Conservation (phyloP, 148 eudicot genomes). For the Amaranthus cruentus region DNA sequence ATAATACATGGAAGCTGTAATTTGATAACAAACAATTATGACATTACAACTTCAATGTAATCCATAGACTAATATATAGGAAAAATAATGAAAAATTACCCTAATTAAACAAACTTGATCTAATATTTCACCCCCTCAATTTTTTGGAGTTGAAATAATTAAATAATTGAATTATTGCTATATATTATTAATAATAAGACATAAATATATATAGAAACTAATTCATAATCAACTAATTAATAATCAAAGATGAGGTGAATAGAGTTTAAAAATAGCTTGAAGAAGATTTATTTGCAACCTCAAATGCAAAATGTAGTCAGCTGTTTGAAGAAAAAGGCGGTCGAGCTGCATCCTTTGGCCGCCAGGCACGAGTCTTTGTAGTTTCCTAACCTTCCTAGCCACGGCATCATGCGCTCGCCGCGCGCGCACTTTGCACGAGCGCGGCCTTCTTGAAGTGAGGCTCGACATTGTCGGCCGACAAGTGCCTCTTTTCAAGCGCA, state of each 20-base stretch:
- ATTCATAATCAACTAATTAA: background rate
- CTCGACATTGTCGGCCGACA: background rate
- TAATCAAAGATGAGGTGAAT: constrained; percentile 12
- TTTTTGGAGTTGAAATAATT: background rate
- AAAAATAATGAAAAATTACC: background rate
- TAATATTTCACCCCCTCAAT: background rate
- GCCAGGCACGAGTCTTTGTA: constrained; percentile 54
- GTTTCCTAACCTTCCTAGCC: constrained; percentile 46
- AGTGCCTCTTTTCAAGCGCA: constrained; percentile 2
- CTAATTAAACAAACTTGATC: background rate
- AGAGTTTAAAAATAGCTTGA: constrained; percentile 39
- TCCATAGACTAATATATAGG: background rate
- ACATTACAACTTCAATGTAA: constrained; percentile 8
- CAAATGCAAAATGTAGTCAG: constrained; percentile 54
- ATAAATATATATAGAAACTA: background rate
- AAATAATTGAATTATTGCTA: background rate
- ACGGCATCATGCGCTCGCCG: constrained; percentile 10
- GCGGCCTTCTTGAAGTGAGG: background rate
- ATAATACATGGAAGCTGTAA: too few relatives aligned
- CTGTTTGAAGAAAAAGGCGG: constrained; percentile 40
- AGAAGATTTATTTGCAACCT: constrained; percentile 48
- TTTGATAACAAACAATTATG: background rate
- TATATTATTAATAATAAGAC: background rate
- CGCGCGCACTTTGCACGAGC: background rate
- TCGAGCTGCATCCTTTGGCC: constrained; percentile 35